Base-by-base conservation (phyloP, 2,329 filamentous ascomycete genomes). In the Alternaria conjuncta region DNA sequence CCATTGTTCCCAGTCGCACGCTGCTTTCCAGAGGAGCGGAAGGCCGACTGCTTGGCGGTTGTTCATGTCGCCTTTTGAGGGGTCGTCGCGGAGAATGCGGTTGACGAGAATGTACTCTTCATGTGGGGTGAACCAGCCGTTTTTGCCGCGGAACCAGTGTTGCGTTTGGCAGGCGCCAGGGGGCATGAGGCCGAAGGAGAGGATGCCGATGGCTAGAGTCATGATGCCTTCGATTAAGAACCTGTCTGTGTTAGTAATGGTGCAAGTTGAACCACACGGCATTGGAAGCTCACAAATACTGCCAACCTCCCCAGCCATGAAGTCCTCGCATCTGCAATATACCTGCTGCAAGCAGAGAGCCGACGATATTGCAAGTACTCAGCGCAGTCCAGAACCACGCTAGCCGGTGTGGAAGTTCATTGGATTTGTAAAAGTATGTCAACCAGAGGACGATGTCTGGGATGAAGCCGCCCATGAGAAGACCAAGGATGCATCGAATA, bases 71-170 rank as follows among this genome's bases (percentile, higher is more conserved):
- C 85, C 85, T 66, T 88, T 88, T 51, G 81, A 82, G 0, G 84
- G 84, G 47, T 75, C 88, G 47, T 90, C 88, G 1, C 88, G 85
- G 1, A 89, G 79, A 10, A 87, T 80, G 1, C 88, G 81, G 67
- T 89, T 90, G 25, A 90, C 86, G 64, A 90, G 84, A 68, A 90
- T 90, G 55, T 82, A 81, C 69, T 90, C 88, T 3, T 84, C 88
- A 3, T 83, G 83, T 47, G 89, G 86, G 3, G 71, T 85, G 74
- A 90, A 90, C 86, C 87, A 90, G 1, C 88, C 88, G 57, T 86
- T 84, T 11, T 86, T 86, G 8, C 74, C 72, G 11, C 87, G 84
- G 70, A 86, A 87, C 84, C 85, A 87, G 49, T 82, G 85, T 45
- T 81, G 82, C 0, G 87, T 89, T 65, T 88, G 83, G 4, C 61